These are phyloP conservation scores for Trichosanthes truncata DNA, from an alignment of 306 rosid species.

Conservation along the genomic window DNA sequence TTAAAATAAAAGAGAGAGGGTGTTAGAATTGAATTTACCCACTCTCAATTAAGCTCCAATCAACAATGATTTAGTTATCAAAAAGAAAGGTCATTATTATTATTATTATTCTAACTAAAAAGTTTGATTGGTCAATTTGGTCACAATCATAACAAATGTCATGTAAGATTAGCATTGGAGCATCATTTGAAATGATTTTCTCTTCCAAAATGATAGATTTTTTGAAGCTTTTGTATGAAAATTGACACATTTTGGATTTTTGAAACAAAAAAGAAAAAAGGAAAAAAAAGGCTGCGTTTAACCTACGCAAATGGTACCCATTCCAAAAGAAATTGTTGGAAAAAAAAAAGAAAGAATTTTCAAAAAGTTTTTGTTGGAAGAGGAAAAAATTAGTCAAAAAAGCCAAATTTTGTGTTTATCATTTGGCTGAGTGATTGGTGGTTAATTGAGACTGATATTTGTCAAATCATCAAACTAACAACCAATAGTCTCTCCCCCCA, in stretches of 20 bases:
- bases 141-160: neutral
- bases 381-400: neutral
- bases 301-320: neutral
- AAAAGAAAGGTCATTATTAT: neutral
- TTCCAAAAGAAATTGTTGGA: neutral
- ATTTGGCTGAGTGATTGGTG: neutral
- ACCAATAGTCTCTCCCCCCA: neutral
- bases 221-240: neutral
- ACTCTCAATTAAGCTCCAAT: neutral
- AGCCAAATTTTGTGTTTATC: neutral
- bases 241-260: neutral
- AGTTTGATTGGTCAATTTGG: neutral
- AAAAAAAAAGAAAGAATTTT: neutral
- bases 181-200: neutral
- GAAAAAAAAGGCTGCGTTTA: neutral
- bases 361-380: neutral
- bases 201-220: neutral
- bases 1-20: neutral
- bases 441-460: neutral
- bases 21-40: neutral
- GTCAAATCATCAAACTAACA: slow-evolving; percentile 7
- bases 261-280: neutral
- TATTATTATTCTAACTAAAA: neutral
- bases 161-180: neutral
- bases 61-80: neutral